Evolutionary conservation across 1,284 basidiomycete genomes (phyloP).

Genomic region (Farysia itapuensis): DNA sequence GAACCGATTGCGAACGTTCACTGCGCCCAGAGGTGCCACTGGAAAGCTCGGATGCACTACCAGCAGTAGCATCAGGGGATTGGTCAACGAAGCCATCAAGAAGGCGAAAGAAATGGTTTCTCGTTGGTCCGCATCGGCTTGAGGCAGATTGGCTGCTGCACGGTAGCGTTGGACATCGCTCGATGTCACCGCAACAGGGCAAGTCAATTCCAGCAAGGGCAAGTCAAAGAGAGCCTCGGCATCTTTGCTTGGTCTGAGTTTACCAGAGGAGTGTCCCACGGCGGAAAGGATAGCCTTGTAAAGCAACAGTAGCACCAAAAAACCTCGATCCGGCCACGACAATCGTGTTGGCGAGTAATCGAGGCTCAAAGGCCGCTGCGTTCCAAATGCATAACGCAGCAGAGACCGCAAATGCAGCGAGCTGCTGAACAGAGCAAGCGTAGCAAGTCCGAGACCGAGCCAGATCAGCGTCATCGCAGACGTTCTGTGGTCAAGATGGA

Average conservation of each 20-base stretch:
- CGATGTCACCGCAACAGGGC: background rate
- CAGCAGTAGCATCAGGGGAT: constrained; percentile 21
- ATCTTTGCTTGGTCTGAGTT: background rate
- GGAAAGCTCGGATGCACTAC: constrained; percentile 18
- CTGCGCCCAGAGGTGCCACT: constrained; percentile 10
- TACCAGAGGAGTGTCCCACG: background rate
- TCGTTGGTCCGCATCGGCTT: no score
- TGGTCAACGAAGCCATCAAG: constrained; percentile 12
- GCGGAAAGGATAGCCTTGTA: background rate
- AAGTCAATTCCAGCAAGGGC: background rate
- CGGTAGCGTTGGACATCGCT: background rate
- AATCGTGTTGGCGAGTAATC: background rate
- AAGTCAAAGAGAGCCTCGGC: background rate
- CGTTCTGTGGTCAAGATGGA: no score
- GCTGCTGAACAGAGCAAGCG: no score
- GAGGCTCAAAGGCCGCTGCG: background rate
- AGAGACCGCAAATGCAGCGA: no score
- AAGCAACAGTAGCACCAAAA: background rate
- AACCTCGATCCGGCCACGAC: background rate
- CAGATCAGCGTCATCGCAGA: no score
- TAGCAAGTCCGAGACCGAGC: no score
- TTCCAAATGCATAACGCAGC: no score
- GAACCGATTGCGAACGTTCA: constrained; percentile 20
- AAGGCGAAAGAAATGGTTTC: constrained; percentile 3
- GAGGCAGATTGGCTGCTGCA: background rate